These are phyloP conservation scores for Podospora sp. DNA, from an alignment of 495 filamentous ascomycete species.

Conservation along the genomic window DNA sequence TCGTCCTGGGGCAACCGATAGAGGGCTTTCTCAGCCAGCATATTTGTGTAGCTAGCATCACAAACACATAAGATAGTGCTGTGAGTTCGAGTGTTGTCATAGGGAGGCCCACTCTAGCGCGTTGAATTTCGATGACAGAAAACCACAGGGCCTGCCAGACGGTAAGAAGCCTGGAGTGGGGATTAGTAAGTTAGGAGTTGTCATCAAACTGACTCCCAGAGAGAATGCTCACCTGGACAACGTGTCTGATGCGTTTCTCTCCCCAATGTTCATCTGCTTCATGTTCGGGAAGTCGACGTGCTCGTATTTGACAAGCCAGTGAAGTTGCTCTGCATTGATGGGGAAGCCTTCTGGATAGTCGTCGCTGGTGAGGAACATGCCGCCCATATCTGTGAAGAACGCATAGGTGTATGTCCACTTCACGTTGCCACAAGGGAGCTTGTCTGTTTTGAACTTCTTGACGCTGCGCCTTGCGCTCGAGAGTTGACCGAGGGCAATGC, in stretches of 20 bases:
- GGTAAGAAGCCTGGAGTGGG: conserved; percentile 14
- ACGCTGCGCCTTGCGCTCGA: conserved; percentile 17
- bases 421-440: not conserved
- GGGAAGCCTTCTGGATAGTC: conserved; percentile 32
- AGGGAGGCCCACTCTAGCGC: conserved; percentile 15
- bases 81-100: conserved; percentile 27
- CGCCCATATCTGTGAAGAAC: conserved; percentile 45
- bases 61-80: conserved; percentile 22
- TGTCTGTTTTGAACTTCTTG: conserved; percentile 1
- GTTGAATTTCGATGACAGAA: conserved; percentile 19
- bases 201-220: too few species aligned
- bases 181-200: not conserved
- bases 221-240: conserved; percentile 12
- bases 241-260: conserved; percentile 32
- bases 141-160: conserved; percentile 23
- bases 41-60: conserved; percentile 20
- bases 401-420: conserved; percentile 41
- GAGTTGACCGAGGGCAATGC: conserved; percentile 22
- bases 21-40: conserved; percentile 25
- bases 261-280: conserved; percentile 38
- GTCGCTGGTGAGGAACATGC: conserved; percentile 29
- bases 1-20: not conserved
- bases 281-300: conserved; percentile 22
- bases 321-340: conserved; percentile 40
- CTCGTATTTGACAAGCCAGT: conserved; percentile 35